Evolutionary conservation across 2,329 filamentous ascomycete genomes (phyloP), one percentile per base, ranked within the genome.

Genomic region (Didymellaceae sp.): DNA sequence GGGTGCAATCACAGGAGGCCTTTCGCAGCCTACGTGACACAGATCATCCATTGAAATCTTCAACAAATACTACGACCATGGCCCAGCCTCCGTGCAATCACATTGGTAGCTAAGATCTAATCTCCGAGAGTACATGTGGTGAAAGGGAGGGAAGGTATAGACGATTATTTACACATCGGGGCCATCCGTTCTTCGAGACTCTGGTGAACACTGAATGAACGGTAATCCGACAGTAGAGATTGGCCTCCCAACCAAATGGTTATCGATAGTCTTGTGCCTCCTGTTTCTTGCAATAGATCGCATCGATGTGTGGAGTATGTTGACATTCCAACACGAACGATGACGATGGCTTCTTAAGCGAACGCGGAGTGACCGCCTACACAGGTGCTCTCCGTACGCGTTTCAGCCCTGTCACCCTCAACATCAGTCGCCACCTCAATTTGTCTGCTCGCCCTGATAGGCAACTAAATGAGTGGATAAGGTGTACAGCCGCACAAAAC

Each of bases 381-480:
- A n/a, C n/a, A n/a, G n/a, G n/a, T n/a, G n/a, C n/a, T n/a, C 10
- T 22, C n/a, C 45, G 10, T 16, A 24, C 31, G 28, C 44, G 55
- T 55, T 58, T 55, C 45, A 53, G 55, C 55, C 55, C 48, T 41
- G 45, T 51, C 45, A 47, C 41, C 39, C 32, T 34, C 24, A n/a
- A 39, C 25, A 22, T 41, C 31, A 17, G 30, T 41, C 30, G 17
- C 20, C 34, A 22, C 24, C 21, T 21, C 31, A 14, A 24, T 25
- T 20, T 14, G 45, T 41, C 17, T 35, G 31, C 48, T 41, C 41
- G 14, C 17, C 21, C 34, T 20, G 28, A 17, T 13, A 34, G 33
- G 30, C 40, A 25, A 30, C 18, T 24, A 17, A 40, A 50, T 26
- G 40, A 22, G 35, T 30, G 34, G 40, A 31, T 41, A n/a, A 18